Evolutionary conservation across 768 basidiomycete species (phyloP), one percentile per base, ranked within the genome.

Genomic region (Phaeolepiota aurea): DNA sequence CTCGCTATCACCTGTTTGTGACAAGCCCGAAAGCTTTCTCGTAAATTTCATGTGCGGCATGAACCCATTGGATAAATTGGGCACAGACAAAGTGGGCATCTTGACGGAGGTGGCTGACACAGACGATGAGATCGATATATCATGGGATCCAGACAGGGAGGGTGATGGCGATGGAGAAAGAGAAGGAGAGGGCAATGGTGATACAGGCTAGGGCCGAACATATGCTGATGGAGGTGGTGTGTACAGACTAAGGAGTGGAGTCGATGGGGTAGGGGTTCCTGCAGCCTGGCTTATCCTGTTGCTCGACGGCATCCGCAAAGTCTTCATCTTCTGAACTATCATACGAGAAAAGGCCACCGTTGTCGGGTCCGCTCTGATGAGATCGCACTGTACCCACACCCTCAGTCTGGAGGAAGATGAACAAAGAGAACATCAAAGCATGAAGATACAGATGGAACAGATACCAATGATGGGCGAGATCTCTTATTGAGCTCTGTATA

Each of bases 371-470:
- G 3, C 46, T 54, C 14, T 75, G 64, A 54, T 77, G 64, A 2
- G 80, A 82, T 20, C 83, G 82, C 18, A 87, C 64, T 2, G 90
- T 92, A 38, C 89, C 89, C 19, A 91, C 78, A 18, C 88, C 86
- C 60, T 87, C 80, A 7, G 87, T 90, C 88, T 92, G 23, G 25
- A 25, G 21, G 36, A 43, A 22, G 25, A 44, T 19, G 23, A 38
- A 38, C 3, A 38, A 1, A 20, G n/a, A 30, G 38, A 44, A 3
- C 42, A 4, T 18, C 33, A 16, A 20, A 2, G 9, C 14, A 9
- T 14, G 48, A 28, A 28, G 1, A 69, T 81, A 87, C 87, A 1
- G 88, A 85, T 5, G 87, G 84, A 1, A 81, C 80, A 28, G 84
- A 83, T 10, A 84, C 78, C 3, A 90, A 66, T 16, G 77, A 77